Evolutionary conservation across 2,329 filamentous ascomycete species (phyloP), one percentile per base, ranked within the genome.

Genomic region (Stemphylium vesicarium): DNA sequence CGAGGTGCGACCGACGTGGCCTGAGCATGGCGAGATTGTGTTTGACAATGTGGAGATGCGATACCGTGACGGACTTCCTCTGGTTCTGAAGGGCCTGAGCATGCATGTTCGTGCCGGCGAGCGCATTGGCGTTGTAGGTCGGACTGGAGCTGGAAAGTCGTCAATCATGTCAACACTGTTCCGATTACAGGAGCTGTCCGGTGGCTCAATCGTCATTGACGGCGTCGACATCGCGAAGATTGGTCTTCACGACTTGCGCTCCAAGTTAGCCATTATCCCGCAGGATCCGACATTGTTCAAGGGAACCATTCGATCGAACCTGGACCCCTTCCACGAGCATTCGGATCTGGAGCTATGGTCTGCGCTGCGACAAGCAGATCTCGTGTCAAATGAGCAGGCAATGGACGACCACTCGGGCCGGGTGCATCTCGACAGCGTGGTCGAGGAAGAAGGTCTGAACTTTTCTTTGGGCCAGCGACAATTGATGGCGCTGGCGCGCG

Each of bases 391-490:
- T 45, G 82, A 86, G 9, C 73, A 76, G 24, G 68, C 72, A 11
- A 78, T 81, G 41, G 72, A 77, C 10, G 76, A 82, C 50, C 75
- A 78, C 53, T 73, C 77, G n/a, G 75, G 76, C 9, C 86, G 90
- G 51, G 89, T 96, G 57, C 87, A 92, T 62, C 88, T 99, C 18
- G 94, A 98, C 76, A 89, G 85, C 13, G 70, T 86, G 2, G 94
- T 98, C 11, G 92, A 97, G 66, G 95, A 98, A 72, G 94, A 97
- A 78, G 95, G 95, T 0, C 83, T 96, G 57, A 98, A 98, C 77
- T 97, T 96, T 80, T 96, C 92, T 0, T 87, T 98, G 9, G 95
- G 3, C 3, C 52, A 55, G 32, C 42, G 52, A 38, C 95, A 98
- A 76, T 85, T 98, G 43, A 96, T 98, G 90, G 95, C 95, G 1